phyloP scores from a whole-genome alignment of 345 rosid genomes.

The Melaleuca alternifolia region DNA sequence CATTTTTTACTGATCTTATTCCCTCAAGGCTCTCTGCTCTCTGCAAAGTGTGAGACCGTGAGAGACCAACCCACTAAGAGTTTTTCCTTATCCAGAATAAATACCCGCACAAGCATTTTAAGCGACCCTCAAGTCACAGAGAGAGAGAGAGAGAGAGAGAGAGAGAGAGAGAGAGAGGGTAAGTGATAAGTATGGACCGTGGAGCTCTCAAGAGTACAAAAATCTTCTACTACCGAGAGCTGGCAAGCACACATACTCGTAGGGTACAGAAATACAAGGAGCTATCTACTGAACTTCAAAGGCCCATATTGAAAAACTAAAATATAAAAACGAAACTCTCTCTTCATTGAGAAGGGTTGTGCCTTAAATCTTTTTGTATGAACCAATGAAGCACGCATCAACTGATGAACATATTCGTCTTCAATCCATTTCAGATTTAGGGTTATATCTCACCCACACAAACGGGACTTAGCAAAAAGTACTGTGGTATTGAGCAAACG shows the following conservation, averaged over 20 bases:
- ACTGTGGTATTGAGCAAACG: neutral
- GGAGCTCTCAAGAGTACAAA: neutral
- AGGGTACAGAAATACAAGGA: neutral
- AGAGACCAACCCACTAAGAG: neutral
- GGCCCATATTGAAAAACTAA: neutral
- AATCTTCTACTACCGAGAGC: neutral
- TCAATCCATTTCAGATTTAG: neutral
- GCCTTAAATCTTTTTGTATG: neutral
- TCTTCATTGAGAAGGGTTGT: neutral
- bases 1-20: constrained; percentile 22
- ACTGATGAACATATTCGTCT: neutral
- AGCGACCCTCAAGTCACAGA: neutral
- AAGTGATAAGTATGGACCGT: neutral
- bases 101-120: neutral
- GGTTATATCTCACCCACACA: neutral
- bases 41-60: neutral
- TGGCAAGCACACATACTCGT: neutral
- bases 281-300: neutral
- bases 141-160: neutral
- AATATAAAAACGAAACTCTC: neutral
- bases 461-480: neutral
- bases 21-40: neutral
- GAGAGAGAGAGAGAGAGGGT: neutral
- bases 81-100: neutral
- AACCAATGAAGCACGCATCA: neutral